Evolutionary conservation across 2,329 filamentous ascomycete genomes (phyloP).

Genomic region (Penicillium italicum): DNA sequence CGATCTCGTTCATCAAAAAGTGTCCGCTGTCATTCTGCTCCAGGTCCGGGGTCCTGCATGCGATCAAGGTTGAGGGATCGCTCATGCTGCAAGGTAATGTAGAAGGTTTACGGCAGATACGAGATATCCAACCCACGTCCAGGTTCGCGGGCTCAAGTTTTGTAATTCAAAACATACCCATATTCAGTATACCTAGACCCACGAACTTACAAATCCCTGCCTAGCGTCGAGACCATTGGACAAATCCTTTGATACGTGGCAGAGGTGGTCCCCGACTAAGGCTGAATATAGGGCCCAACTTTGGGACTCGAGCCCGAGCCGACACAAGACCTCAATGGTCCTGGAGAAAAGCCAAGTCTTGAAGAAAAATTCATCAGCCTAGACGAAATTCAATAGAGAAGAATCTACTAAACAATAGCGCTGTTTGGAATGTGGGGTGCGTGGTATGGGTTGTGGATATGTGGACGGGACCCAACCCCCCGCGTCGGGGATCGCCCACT

Average conservation of each 20-base stretch:
- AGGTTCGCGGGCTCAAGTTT: neutral
- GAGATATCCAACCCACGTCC: neutral
- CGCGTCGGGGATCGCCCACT: neutral
- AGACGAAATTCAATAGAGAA: neutral
- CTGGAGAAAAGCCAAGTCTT: neutral
- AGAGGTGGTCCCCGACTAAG: conserved; percentile 5
- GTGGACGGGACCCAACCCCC: neutral
- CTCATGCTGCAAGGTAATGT: conserved; percentile 7
- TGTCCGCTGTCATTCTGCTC: conserved; percentile 29
- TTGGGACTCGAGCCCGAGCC: neutral
- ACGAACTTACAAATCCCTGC: neutral
- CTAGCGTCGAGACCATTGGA: neutral
- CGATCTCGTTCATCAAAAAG: conserved; percentile 55
- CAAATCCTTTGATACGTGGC: neutral
- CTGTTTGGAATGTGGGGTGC: neutral
- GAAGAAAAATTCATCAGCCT: neutral
- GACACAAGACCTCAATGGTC: neutral
- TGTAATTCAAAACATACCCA: conserved; percentile 6
- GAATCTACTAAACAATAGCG: neutral
- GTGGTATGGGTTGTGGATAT: neutral
- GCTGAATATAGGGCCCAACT: neutral
- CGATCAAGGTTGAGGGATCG: neutral
- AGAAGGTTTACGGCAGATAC: neutral
- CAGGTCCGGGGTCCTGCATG: conserved; percentile 20
- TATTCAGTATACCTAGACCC: neutral